Percentiles rank a stretch among this genome's conserved stretches.
phyloP scores from a whole-genome alignment of 2,329 filamentous ascomycete species.

The Fusarium ramigenum region DNA sequence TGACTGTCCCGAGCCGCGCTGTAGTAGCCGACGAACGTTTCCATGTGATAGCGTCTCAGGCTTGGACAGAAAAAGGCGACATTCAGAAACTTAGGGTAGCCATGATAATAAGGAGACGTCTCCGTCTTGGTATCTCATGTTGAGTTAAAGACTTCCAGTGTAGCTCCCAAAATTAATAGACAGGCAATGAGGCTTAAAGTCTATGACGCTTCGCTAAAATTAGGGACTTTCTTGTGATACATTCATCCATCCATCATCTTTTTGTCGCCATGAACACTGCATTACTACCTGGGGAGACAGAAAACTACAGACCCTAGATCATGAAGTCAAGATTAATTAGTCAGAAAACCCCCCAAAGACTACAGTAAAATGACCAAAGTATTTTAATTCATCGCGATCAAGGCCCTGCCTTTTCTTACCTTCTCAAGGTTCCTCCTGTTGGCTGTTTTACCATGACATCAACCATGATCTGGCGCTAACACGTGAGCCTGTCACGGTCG shows the following conservation, averaged over 20 bases:
- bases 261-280: background rate
- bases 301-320: background rate
- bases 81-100: background rate
- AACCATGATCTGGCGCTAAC: slow-evolving; percentile 12
- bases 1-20: background rate
- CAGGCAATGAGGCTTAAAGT: background rate
- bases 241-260: background rate
- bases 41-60: slow-evolving; percentile 27
- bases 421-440: background rate
- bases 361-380: no score
- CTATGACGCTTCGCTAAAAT: background rate
- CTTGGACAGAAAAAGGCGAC: background rate
- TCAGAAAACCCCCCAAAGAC: background rate
- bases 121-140: background rate
- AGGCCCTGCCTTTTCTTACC: background rate
- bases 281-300: background rate
- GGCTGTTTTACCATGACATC: slow-evolving; percentile 34
- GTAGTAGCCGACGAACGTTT: slow-evolving; percentile 17
- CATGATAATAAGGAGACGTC: background rate
- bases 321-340: background rate
- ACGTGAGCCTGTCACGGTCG: slow-evolving; percentile 32
- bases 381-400: background rate
- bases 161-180: background rate
- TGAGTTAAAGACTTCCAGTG: background rate
- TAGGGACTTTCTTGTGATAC: background rate